Evolutionary conservation across 2,329 filamentous ascomycete species (phyloP).

Genomic region (Passalora sequoiae): DNA sequence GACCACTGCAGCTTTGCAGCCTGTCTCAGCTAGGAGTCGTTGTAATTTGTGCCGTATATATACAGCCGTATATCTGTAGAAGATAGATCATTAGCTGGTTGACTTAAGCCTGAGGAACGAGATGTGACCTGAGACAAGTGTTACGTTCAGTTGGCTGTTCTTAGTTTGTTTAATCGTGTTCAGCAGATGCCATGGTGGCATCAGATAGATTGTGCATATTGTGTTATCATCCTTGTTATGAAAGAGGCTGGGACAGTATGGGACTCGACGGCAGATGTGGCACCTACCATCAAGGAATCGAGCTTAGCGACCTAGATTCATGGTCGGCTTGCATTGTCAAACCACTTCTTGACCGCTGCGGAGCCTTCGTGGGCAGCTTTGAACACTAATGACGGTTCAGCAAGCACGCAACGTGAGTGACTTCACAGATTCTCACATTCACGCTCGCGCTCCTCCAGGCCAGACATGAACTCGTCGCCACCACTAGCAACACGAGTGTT

Average conservation of each 20-base stretch:
- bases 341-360: constrained; percentile 43
- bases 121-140: not conserved
- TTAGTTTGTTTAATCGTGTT: not conserved
- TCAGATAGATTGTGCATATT: not conserved
- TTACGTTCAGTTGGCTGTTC: not conserved
- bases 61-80: too few species aligned
- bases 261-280: too few species aligned
- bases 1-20: too few species aligned
- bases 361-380: constrained; percentile 46
- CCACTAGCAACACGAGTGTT: constrained; percentile 56
- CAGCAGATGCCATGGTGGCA: not conserved
- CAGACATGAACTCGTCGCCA: constrained; percentile 74
- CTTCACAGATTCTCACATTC: constrained; percentile 44
- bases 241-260: too few species aligned
- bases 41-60: too few species aligned
- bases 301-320: too few species aligned
- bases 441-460: constrained; percentile 85
- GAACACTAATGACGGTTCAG: constrained; percentile 38
- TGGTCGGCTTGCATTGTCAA: constrained; percentile 25
- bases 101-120: not conserved
- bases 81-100: too few species aligned
- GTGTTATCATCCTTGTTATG: not conserved
- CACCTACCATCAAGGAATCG: too few species aligned
- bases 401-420: not conserved
- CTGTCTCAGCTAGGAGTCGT: too few species aligned